phyloP scores from a whole-genome alignment of 768 basidiomycete species.

The Filobasidium floriforme region DNA sequence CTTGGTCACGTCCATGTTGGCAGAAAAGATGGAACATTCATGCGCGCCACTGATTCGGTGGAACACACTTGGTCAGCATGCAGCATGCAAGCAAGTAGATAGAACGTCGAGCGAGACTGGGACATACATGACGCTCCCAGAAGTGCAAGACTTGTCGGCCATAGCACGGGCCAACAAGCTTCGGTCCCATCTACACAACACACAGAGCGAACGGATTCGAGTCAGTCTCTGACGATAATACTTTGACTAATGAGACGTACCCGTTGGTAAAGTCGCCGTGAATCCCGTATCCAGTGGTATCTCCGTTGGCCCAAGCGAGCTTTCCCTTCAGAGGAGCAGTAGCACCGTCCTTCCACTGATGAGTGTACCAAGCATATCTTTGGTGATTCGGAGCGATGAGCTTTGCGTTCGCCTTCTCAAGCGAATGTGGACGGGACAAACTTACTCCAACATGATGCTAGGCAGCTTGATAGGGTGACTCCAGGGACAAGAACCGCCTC shows the following conservation, averaged over 20 bases:
- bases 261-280: slow-evolving; percentile 38
- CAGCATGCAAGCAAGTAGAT: background rate
- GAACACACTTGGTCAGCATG: background rate
- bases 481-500: slow-evolving; percentile 26
- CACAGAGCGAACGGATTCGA: background rate
- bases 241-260: background rate
- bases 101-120: too few species aligned
- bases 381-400: background rate
- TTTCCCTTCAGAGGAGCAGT: slow-evolving; percentile 26
- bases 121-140: slow-evolving; percentile 7
- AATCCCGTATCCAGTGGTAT: slow-evolving; percentile 59
- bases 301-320: slow-evolving; percentile 51
- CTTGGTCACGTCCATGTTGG: slow-evolving; percentile 1
- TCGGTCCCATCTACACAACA: slow-evolving; percentile 49
- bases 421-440: background rate
- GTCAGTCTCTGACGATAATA: too few species aligned
- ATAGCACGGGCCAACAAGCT: slow-evolving; percentile 53
- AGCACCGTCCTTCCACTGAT: background rate
- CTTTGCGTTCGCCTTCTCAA: slow-evolving; percentile 19
- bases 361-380: background rate
- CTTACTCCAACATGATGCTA: slow-evolving; percentile 35
- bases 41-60: slow-evolving; percentile 4
- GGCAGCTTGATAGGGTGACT: slow-evolving; percentile 40
- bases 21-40: slow-evolving; percentile 9
- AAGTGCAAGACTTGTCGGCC: slow-evolving; percentile 40